phyloP scores from a whole-genome alignment of 2,329 filamentous ascomycete genomes.

The Bipolaris zeicola region DNA sequence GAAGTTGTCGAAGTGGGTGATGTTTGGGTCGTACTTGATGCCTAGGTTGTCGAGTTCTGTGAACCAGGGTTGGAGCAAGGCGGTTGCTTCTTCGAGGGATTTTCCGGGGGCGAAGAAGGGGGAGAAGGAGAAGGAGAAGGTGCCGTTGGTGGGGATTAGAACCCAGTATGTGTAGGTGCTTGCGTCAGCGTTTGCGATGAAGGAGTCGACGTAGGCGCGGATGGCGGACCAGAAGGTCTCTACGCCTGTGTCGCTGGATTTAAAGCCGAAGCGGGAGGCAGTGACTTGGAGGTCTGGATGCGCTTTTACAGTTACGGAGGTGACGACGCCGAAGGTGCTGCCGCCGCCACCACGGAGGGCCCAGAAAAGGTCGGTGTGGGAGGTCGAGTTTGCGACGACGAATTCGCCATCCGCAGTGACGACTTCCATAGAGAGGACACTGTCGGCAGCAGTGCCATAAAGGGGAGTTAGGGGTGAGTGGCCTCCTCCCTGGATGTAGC shows the following conservation, averaged over 20 bases:
- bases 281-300: constrained; percentile 42
- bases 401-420: constrained; percentile 41
- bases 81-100: constrained; percentile 36
- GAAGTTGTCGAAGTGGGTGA: constrained; percentile 40
- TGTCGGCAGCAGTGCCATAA: constrained; percentile 49
- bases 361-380: constrained; percentile 44
- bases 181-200: constrained; percentile 45
- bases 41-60: constrained; percentile 35
- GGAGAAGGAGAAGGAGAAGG: constrained; percentile 42
- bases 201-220: constrained; percentile 37
- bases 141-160: constrained; percentile 40
- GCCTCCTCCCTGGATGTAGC: constrained; percentile 57
- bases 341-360: constrained; percentile 45
- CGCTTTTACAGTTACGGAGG: constrained; percentile 43
- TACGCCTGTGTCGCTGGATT: constrained; percentile 37
- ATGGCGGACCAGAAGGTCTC: constrained; percentile 46
- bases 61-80: constrained; percentile 43
- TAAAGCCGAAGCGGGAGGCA: constrained; percentile 41
- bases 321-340: constrained; percentile 43
- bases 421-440: constrained; percentile 44
- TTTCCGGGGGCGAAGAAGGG: constrained; percentile 46
- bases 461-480: constrained; percentile 59
- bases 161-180: constrained; percentile 45
- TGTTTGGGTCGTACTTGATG: constrained; percentile 42
- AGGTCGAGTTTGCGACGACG: constrained; percentile 38